Percentiles rank a stretch among this genome's conserved stretches.
Conservation (phyloP, 176 grass and related monocot genomes). For the Oryza australiensis region DNA sequence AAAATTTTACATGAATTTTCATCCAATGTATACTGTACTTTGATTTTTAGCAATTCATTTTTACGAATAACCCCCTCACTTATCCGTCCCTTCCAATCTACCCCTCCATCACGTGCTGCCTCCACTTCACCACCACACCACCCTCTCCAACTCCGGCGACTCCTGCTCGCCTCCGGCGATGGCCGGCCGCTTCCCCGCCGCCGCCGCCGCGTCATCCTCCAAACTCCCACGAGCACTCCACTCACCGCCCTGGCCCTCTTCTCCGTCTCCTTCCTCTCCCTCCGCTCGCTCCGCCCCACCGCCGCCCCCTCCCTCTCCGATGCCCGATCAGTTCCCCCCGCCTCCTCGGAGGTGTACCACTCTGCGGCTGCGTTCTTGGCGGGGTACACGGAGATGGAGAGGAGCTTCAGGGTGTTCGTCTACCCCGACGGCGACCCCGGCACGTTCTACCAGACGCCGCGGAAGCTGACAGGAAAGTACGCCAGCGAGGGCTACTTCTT, state of each 20-base stretch:
- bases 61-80: neutral
- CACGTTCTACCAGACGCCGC: constrained; percentile 71
- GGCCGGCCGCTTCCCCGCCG: neutral
- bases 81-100: neutral
- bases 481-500: constrained; percentile 96
- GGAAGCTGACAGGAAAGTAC: constrained; percentile 98
- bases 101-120: neutral
- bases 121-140: too few species aligned
- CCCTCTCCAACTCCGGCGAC: constrained; percentile 24
- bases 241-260: neutral
- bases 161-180: constrained; percentile 46
- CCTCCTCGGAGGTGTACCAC: constrained; percentile 20
- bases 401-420: constrained; percentile 41
- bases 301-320: neutral
- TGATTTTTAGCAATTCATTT: neutral
- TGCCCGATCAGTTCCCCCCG: neutral
- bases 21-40: neutral
- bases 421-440: constrained; percentile 17
- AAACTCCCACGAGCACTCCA: neutral
- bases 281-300: neutral
- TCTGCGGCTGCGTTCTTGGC: constrained; percentile 15
- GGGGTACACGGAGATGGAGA: constrained; percentile 31
- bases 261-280: neutral
- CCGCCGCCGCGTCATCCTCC: neutral
- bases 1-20: neutral